These are phyloP conservation scores for Aspergillus floridensis DNA, from an alignment of 2,329 filamentous ascomycete species.

Conservation along the genomic window DNA sequence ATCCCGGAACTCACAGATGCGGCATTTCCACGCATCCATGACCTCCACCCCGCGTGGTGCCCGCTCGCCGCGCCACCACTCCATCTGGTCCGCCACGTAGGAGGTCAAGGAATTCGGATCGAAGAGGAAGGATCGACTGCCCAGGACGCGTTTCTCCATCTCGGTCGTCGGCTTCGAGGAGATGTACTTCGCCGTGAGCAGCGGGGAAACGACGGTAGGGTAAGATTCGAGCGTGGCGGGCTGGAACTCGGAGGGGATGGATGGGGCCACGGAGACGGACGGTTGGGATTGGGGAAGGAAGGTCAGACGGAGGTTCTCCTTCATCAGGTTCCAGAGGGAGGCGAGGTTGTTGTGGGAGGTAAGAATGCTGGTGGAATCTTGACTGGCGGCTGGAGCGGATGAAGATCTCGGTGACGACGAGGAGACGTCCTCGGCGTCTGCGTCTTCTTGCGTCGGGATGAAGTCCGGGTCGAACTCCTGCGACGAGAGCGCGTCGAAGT, in stretches of 20 bases:
- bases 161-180: conserved; percentile 33
- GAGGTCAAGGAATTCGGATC: conserved; percentile 61
- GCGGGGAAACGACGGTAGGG: conserved; percentile 43
- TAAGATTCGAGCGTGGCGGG: conserved; percentile 35
- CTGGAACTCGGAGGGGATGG: conserved; percentile 34
- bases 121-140: conserved; percentile 63
- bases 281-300: conserved; percentile 32
- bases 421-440: conserved; percentile 4
- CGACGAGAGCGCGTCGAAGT: conserved; percentile 49
- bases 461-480: conserved; percentile 28
- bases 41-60: conserved; percentile 71
- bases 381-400: conserved; percentile 30
- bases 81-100: conserved; percentile 69
- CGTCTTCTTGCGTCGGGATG: conserved; percentile 25
- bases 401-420: conserved; percentile 16
- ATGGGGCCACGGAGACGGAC: conserved; percentile 23
- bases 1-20: conserved; percentile 77
- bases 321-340: conserved; percentile 62
- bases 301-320: conserved; percentile 57
- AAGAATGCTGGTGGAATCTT: conserved; percentile 52
- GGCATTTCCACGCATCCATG: conserved; percentile 86
- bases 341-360: conserved; percentile 59
- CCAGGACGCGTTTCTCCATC: conserved; percentile 41
- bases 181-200: conserved; percentile 46
- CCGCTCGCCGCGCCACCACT: conserved; percentile 84